Conservation (phyloP, 2,329 filamentous ascomycete species). For the Epichloe aotearoae region DNA sequence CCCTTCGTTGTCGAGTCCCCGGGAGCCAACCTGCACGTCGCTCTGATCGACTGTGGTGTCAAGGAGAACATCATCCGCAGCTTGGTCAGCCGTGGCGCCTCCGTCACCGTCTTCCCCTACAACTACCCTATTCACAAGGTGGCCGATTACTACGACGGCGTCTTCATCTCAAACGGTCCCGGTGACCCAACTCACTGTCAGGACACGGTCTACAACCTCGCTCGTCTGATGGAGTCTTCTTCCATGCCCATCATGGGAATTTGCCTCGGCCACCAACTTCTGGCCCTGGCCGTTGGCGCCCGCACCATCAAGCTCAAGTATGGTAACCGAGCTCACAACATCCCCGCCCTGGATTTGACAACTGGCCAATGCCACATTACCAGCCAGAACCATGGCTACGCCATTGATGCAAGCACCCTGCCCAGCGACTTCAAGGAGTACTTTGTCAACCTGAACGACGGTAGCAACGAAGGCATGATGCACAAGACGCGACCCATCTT, state of each 20-base stretch:
- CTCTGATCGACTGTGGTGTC: slow-evolving; percentile 93
- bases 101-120: slow-evolving; percentile 88
- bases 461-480: slow-evolving; percentile 94
- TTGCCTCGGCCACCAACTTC: slow-evolving; percentile 90
- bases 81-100: slow-evolving; percentile 80
- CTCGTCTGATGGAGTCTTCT: slow-evolving; percentile 80
- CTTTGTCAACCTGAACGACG: slow-evolving; percentile 96
- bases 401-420: slow-evolving; percentile 74
- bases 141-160: slow-evolving; percentile 90
- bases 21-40: slow-evolving; percentile 76
- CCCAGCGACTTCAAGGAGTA: slow-evolving; percentile 89
- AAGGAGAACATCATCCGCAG: slow-evolving; percentile 99
- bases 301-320: slow-evolving; percentile 97
- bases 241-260: slow-evolving; percentile 94
- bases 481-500: slow-evolving; percentile 95
- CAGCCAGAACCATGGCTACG: slow-evolving; percentile 96
- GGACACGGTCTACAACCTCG: slow-evolving; percentile 84
- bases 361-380: slow-evolving; percentile 98
- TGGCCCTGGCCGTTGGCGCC: slow-evolving; percentile 79
- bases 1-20: slow-evolving; percentile 88
- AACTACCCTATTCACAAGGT: slow-evolving; percentile 98
- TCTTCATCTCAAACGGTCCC: slow-evolving; percentile 98
- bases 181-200: slow-evolving; percentile 97
- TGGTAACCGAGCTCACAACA: slow-evolving; percentile 97
- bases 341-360: slow-evolving; percentile 84